Conservation (phyloP, 2,329 filamentous ascomycete species). For the Diaporthe destruens region DNA sequence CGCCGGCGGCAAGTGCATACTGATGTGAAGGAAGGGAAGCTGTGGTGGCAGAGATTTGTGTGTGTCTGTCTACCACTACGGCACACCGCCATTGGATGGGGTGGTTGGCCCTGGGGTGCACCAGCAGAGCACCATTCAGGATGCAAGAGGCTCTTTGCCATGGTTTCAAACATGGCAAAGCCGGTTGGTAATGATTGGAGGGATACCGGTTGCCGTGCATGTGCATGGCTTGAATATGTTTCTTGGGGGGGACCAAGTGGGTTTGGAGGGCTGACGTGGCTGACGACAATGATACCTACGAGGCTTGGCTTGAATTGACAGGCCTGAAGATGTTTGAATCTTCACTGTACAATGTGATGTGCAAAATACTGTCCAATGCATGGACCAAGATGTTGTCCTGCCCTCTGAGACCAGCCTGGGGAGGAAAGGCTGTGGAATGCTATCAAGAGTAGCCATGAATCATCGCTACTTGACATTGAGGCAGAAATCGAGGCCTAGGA, state of each 20-base stretch:
- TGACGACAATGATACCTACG: conserved; percentile 8
- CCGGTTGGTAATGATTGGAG: conserved; percentile 27
- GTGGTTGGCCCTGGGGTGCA: not conserved
- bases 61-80: not conserved
- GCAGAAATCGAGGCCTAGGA: not conserved
- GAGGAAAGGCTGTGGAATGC: not conserved
- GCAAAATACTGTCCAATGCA: not conserved
- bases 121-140: not conserved
- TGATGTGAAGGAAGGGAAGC: conserved; percentile 76
- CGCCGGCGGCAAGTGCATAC: conserved; percentile 80
- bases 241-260: not conserved
- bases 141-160: not conserved
- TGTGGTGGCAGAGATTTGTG: not conserved
- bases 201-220: conserved; percentile 24
- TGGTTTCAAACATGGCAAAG: not conserved
- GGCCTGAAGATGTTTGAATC: not conserved
- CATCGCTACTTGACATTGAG: conserved; percentile 2
- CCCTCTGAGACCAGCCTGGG: not conserved
- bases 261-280: conserved; percentile 9
- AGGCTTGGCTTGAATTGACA: not conserved
- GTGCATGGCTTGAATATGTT: conserved; percentile 32
- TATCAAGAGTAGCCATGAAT: not conserved
- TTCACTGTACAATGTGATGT: conserved; percentile 10
- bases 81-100: too few relatives aligned
- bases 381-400: not conserved